phyloP scores from a whole-genome alignment of 352 stramenopile species.

The Phytophthora sansomeana region DNA sequence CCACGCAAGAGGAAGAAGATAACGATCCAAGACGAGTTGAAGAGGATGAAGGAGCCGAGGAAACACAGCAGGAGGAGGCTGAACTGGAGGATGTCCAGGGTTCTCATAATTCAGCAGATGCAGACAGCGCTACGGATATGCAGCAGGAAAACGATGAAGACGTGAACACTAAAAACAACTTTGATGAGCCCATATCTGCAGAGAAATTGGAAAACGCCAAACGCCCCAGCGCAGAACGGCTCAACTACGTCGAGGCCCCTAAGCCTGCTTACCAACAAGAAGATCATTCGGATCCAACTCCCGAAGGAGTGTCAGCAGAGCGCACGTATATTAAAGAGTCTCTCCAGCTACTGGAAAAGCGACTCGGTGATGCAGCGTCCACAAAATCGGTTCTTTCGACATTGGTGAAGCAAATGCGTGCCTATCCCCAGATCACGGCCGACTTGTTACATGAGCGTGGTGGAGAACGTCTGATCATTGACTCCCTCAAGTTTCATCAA shows the following conservation, averaged over 20 bases:
- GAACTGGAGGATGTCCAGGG: constrained; percentile 19
- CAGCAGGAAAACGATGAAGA: constrained; percentile 13
- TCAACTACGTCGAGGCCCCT: constrained; percentile 2
- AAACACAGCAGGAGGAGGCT: constrained; percentile 10
- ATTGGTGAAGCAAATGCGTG: constrained; percentile 84
- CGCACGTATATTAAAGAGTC: constrained; percentile 51
- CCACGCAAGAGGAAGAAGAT: constrained; percentile 31
- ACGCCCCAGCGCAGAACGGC: neutral
- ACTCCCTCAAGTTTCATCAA: constrained; percentile 64
- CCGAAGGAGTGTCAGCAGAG: constrained; percentile 39
- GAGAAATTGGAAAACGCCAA: neutral
- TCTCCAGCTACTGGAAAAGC: constrained; percentile 55
- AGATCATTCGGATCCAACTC: constrained; percentile 1
- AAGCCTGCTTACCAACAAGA: constrained; percentile 6
- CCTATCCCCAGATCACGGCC: constrained; percentile 69
- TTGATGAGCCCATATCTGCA: neutral
- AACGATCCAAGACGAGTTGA: constrained; percentile 3
- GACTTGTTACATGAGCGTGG: constrained; percentile 56
- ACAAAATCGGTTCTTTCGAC: constrained; percentile 72
- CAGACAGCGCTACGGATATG: neutral
- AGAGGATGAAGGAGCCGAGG: neutral
- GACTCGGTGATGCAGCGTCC: constrained; percentile 47
- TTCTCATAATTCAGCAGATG: constrained; percentile 5
- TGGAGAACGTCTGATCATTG: constrained; percentile 64
- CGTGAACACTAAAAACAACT: constrained; percentile 2